A percentile compares a stretch with the other conserved stretches of the same genome.
phyloP scores from a whole-genome alignment of 2,329 filamentous ascomycete species.

The Penicillium sp. region DNA sequence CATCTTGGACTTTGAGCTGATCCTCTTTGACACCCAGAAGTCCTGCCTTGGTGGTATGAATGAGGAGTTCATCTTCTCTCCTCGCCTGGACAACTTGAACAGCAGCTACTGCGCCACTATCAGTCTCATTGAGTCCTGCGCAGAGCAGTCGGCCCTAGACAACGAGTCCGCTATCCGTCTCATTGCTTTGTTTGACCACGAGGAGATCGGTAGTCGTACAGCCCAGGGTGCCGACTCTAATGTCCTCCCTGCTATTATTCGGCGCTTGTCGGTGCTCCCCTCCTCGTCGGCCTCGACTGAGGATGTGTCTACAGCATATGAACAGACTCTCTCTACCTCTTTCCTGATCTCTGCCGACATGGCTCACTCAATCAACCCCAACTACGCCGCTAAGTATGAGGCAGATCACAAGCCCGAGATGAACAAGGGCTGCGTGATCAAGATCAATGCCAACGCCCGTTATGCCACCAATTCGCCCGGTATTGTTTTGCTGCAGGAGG shows the following conservation, averaged over 20 bases:
- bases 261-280: slow-evolving; percentile 78
- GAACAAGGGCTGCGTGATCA: slow-evolving; percentile 95
- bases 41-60: slow-evolving; percentile 83
- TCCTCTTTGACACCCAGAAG: slow-evolving; percentile 96
- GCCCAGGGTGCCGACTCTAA: slow-evolving; percentile 94
- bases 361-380: slow-evolving; percentile 94
- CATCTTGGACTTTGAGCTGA: slow-evolving; percentile 88
- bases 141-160: slow-evolving; percentile 62
- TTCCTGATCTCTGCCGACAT: slow-evolving; percentile 97
- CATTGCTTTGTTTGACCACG: slow-evolving; percentile 95
- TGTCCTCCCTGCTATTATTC: slow-evolving; percentile 79
- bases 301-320: slow-evolving; percentile 75
- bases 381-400: slow-evolving; percentile 92
- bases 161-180: slow-evolving; percentile 79
- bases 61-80: slow-evolving; percentile 93
- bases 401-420: slow-evolving; percentile 85
- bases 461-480: slow-evolving; percentile 97
- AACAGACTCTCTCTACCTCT: slow-evolving; percentile 85
- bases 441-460: slow-evolving; percentile 95
- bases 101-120: slow-evolving; percentile 93
- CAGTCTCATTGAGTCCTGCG: slow-evolving; percentile 77
- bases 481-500: slow-evolving; percentile 87
- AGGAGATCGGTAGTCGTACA: slow-evolving; percentile 90
- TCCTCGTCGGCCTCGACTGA: slow-evolving; percentile 56
- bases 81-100: slow-evolving; percentile 91